Conservation (phyloP, 805 yeast genomes). For the Lipomyces yamanashiensis region DNA sequence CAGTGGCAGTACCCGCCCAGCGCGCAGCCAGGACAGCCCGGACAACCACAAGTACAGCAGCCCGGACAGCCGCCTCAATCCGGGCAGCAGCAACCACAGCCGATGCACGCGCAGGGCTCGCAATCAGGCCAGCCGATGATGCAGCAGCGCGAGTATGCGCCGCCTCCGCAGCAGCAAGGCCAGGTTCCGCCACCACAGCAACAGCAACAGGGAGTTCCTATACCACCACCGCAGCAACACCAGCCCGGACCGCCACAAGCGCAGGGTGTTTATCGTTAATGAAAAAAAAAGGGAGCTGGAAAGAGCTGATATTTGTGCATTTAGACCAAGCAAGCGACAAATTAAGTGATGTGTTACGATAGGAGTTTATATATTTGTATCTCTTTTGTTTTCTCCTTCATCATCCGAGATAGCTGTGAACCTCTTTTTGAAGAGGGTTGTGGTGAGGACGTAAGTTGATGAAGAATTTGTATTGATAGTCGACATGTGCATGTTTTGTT, state of each 20-base stretch:
- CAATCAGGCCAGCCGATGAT: constrained; percentile 6
- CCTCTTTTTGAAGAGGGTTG: too few relatives aligned
- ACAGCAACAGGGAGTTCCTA: constrained; percentile 24
- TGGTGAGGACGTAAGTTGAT: too few relatives aligned
- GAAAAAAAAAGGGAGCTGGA: neutral
- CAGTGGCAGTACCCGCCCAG: constrained; percentile 31
- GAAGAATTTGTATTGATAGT: too few relatives aligned
- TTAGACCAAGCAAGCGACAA: too few relatives aligned
- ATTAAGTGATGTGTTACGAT: constrained; percentile 5
- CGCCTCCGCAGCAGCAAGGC: constrained; percentile 5
- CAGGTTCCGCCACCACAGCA: constrained; percentile 23
- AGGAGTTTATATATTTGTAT: constrained; percentile 2
- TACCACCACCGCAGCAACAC: constrained; percentile 20
- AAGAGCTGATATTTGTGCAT: too few relatives aligned
- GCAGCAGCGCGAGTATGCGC: constrained; percentile 9
- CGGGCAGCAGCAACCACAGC: constrained; percentile 3
- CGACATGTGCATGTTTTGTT: too few relatives aligned
- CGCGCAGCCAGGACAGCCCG: constrained; percentile 9
- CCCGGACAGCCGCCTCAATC: constrained; percentile 8
- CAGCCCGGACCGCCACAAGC: constrained; percentile 23
- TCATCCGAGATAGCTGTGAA: too few relatives aligned
- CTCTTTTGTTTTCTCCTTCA: too few relatives aligned
- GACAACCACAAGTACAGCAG: constrained; percentile 12
- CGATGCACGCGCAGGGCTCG: constrained; percentile 4
- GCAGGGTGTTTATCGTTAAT: constrained; percentile 7